Conservation (phyloP, 441 rosid genomes). For the Lepidium campestre region DNA sequence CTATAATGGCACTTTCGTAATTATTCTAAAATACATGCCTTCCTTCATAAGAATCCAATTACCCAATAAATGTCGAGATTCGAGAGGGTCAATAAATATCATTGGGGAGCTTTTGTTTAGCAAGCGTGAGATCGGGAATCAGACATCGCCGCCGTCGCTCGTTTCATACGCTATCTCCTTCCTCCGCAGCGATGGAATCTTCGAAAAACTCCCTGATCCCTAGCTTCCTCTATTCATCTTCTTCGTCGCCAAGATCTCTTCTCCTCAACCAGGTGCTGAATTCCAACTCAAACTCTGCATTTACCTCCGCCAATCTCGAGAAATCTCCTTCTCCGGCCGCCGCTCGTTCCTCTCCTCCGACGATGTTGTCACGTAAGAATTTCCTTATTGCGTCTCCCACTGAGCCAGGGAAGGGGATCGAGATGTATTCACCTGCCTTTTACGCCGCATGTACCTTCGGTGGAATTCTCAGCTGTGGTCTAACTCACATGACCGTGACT, state of each 20-base stretch:
- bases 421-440: conserved; percentile 90
- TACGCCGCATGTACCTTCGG: conserved; percentile 93
- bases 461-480: conserved; percentile 93
- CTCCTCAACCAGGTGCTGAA: conserved; percentile 34
- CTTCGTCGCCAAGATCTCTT: conserved; percentile 32
- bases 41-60: neutral
- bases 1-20: conserved; percentile 7
- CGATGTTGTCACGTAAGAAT: conserved; percentile 28
- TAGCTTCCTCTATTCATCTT: conserved; percentile 65
- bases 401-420: conserved; percentile 74
- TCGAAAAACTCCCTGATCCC: conserved; percentile 60
- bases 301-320: conserved; percentile 26
- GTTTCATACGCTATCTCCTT: conserved; percentile 6
- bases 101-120: neutral
- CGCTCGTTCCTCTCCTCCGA: conserved; percentile 14
- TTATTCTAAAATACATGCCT: conserved; percentile 13
- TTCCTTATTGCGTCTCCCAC: conserved; percentile 65
- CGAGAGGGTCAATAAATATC: neutral
- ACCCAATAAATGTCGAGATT: conserved; percentile 26
- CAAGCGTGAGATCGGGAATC: conserved; percentile 14
- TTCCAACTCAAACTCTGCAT: conserved; percentile 27
- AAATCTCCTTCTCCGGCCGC: conserved; percentile 22
- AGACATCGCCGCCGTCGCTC: conserved; percentile 9
- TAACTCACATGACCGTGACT: conserved; percentile 91
- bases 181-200: conserved; percentile 37